phyloP scores from a whole-genome alignment of 2,329 filamentous ascomycete genomes.

The Aspergillus uvarum region DNA sequence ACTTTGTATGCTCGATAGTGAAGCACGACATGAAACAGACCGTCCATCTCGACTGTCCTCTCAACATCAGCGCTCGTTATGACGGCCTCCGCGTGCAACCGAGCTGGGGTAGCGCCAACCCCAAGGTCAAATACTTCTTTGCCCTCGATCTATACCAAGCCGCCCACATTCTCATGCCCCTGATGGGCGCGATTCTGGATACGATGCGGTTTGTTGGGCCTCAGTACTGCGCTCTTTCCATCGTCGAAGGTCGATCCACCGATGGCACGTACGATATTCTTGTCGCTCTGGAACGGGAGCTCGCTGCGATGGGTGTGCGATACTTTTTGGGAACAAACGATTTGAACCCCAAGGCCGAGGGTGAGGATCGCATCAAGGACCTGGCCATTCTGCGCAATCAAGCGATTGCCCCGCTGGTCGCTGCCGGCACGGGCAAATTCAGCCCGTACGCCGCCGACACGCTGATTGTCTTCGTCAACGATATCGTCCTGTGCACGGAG shows the following conservation, averaged over 20 bases:
- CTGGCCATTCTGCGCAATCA: constrained; percentile 1
- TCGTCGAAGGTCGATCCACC: constrained; percentile 3
- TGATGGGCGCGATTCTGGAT: constrained; percentile 1
- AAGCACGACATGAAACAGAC: background rate
- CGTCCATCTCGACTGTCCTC: background rate
- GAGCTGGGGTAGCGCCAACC: background rate
- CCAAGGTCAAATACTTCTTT: constrained; percentile 3
- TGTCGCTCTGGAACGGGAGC: background rate
- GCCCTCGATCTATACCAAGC: constrained; percentile 1
- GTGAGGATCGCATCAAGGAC: constrained; percentile 2
- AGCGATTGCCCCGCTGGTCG: background rate
- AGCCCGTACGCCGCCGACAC: background rate
- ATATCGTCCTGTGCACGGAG: background rate
- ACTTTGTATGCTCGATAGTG: constrained; percentile 1
- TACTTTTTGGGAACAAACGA: background rate
- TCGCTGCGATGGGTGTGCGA: constrained; percentile 2
- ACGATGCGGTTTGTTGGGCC: constrained; percentile 1
- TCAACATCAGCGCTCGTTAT: background rate
- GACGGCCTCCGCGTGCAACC: background rate
- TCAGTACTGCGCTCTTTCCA: constrained; percentile 1
- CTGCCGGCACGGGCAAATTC: background rate
- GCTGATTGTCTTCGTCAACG: constrained; percentile 1
- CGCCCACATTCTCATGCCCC: background rate
- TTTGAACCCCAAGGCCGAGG: background rate
- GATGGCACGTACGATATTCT: constrained; percentile 3